Conservation (phyloP, 345 rosid species). For the Syzygium aqueum region DNA sequence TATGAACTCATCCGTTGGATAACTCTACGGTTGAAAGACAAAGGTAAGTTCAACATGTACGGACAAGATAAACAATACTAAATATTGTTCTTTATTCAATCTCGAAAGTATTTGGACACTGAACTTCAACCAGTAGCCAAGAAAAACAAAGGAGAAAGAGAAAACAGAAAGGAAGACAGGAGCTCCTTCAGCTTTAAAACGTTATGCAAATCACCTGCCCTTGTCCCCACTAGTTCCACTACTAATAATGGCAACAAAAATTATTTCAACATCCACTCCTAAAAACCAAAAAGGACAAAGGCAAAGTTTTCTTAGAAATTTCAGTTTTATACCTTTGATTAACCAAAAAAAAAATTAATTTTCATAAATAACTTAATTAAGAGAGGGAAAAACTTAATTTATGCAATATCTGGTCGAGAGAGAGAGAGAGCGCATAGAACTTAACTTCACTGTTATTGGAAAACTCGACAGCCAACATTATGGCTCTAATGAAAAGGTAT, state of each 20-base stretch:
- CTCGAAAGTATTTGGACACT: neutral
- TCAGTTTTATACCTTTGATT: neutral
- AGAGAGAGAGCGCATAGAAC: neutral
- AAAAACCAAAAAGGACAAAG: neutral
- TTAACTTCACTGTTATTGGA: neutral
- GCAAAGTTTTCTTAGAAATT: neutral
- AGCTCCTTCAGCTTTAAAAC: neutral
- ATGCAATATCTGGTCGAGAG: neutral
- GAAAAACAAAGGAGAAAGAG: neutral
- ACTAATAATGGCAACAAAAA: neutral
- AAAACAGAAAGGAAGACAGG: neutral
- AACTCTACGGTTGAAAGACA: neutral
- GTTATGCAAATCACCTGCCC: neutral
- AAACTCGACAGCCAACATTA: neutral
- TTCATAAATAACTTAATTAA: neutral
- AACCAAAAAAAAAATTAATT: neutral
- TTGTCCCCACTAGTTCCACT: neutral
- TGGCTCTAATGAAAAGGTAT: neutral
- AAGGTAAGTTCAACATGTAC: neutral
- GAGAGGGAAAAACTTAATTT: neutral
- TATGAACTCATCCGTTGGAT: neutral
- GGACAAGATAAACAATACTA: neutral
- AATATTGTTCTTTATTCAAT: neutral
- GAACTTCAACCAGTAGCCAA: neutral
- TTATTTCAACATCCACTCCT: neutral